phyloP scores from a whole-genome alignment of 2,329 filamentous ascomycete genomes.

The Fusarium tupiense region DNA sequence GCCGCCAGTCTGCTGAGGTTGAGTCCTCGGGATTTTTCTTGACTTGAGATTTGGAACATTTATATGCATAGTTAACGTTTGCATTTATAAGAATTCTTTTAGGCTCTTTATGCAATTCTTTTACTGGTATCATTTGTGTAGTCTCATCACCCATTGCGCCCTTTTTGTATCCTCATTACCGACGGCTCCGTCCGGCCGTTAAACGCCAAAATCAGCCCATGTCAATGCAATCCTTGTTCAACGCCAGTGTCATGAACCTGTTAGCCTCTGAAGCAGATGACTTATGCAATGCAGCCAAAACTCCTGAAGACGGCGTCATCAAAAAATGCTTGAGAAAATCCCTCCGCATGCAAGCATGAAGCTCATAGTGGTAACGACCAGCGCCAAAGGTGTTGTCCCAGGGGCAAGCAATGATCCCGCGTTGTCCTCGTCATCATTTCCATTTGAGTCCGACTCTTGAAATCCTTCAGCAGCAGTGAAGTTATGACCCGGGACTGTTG shows the following conservation, averaged over 20 bases:
- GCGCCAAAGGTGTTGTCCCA: constrained; percentile 21
- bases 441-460: constrained; percentile 30
- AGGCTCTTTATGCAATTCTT: constrained; percentile 7
- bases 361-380: constrained; percentile 31
- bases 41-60: not conserved
- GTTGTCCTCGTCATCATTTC: constrained; percentile 12
- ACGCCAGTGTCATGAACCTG: constrained; percentile 32
- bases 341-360: constrained; percentile 40
- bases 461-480: constrained; percentile 48
- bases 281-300: constrained; percentile 9
- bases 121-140: constrained; percentile 32
- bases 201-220: constrained; percentile 36
- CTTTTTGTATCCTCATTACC: constrained; percentile 29
- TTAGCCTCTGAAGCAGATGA: not conserved
- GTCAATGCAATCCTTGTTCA: constrained; percentile 23
- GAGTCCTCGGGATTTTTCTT: not conserved
- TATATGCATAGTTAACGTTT: not conserved
- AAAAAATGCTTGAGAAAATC: constrained; percentile 24
- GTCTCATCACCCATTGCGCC: constrained; percentile 25
- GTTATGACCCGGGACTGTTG: constrained; percentile 30
- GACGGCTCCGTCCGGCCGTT: constrained; percentile 18
- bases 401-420: constrained; percentile 25
- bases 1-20: not conserved
- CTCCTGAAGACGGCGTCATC: not conserved
- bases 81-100: not conserved